Evolutionary conservation across 805 yeast species (phyloP).

Genomic region (Saccharomycopsis sp.): DNA sequence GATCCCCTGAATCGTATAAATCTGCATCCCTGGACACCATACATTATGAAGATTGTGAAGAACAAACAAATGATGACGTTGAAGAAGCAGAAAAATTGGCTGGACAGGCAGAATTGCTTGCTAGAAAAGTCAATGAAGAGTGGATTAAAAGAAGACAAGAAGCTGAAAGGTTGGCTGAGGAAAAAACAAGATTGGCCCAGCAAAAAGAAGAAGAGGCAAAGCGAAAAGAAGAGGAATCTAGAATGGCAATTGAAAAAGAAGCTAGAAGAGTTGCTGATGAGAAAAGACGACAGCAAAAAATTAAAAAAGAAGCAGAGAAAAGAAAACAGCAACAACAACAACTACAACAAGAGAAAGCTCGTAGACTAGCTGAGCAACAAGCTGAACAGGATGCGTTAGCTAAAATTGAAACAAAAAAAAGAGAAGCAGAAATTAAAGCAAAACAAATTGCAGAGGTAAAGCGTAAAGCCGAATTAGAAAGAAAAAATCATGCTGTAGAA

Average conservation of each 20-base stretch:
- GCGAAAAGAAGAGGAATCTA: constrained; percentile 26
- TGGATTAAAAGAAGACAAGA: background rate
- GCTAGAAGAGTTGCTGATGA: constrained; percentile 5
- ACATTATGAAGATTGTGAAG: background rate
- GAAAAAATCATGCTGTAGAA: constrained; percentile 8
- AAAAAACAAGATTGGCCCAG: too few relatives aligned
- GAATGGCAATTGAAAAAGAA: constrained; percentile 28
- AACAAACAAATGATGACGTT: background rate
- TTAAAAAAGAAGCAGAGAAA: constrained; percentile 21
- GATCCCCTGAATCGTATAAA: background rate
- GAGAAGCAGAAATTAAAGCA: constrained; percentile 6
- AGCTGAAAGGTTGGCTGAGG: constrained; percentile 5
- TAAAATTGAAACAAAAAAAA: constrained; percentile 1
- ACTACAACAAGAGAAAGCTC: constrained; percentile 2
- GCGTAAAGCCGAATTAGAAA: background rate
- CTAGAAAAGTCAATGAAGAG: background rate
- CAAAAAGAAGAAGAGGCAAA: background rate
- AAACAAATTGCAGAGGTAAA: constrained; percentile 6
- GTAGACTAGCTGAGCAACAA: constrained; percentile 5
- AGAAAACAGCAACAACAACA: constrained; percentile 18
- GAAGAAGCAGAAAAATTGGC: background rate
- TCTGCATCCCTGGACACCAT: background rate
- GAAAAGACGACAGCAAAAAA: background rate
- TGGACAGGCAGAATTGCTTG: background rate
- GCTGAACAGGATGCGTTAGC: constrained; percentile 5